Percentiles rank a stretch among this genome's conserved stretches.
Conservation (phyloP, 164 flowering plant species). For the Sextonia rubra region DNA sequence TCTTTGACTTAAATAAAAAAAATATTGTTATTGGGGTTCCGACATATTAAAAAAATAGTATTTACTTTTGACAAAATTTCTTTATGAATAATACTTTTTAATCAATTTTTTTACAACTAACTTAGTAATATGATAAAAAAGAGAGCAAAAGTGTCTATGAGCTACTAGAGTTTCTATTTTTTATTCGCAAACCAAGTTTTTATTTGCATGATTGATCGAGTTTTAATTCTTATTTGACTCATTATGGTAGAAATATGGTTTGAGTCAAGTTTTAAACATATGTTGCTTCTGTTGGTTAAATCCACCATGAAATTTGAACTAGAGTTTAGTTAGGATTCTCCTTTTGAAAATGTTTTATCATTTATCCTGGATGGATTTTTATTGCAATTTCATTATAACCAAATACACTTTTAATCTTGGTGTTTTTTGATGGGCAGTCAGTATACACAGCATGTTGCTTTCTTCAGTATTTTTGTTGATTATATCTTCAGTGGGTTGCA, state of each 20-base stretch:
- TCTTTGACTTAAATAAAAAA: too few species aligned
- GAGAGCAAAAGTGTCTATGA: too few species aligned
- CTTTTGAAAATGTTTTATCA: not conserved
- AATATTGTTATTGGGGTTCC: too few species aligned
- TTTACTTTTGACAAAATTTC: too few species aligned
- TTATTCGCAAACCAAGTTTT: too few species aligned
- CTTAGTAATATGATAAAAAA: too few species aligned
- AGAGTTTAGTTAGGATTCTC: not conserved
- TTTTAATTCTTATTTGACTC: not conserved
- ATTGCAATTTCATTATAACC: not conserved
- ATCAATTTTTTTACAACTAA: too few species aligned
- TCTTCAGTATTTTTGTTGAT: not conserved
- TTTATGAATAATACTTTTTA: too few species aligned
- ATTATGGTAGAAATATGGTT: not conserved
- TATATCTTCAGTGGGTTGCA: not conserved
- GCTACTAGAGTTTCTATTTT: too few species aligned
- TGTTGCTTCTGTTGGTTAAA: not conserved
- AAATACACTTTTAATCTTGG: not conserved
- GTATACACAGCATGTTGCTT: not conserved
- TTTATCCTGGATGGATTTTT: not conserved
- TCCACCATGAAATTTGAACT: not conserved
- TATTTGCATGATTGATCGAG: too few species aligned
- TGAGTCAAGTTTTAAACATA: not conserved
- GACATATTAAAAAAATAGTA: too few species aligned
- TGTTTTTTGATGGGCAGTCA: not conserved